Percentiles rank a stretch among this genome's conserved stretches.
Evolutionary conservation across 805 yeast species (phyloP).

Genomic region (Starmerella geochares): DNA sequence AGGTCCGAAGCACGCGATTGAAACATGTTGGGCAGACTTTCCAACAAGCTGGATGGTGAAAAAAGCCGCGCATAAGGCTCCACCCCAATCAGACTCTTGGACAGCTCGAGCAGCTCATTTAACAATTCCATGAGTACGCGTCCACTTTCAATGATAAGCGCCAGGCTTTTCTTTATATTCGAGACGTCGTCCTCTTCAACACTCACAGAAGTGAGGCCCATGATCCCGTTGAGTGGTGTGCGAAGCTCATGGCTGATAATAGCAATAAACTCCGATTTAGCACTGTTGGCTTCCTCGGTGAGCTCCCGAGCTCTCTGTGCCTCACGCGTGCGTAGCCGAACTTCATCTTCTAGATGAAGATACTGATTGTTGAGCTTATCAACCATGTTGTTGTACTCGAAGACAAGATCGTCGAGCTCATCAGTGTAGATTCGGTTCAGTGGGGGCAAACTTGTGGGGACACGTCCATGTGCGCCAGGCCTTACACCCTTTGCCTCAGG

Average conservation of each 20-base stretch:
- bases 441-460: conserved; percentile 22
- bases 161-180: conserved; percentile 62
- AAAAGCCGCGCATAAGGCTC: conserved; percentile 76
- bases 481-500: neutral
- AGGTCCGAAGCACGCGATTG: conserved; percentile 46
- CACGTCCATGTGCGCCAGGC: conserved; percentile 9
- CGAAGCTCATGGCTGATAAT: conserved; percentile 88
- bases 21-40: conserved; percentile 77
- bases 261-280: conserved; percentile 87
- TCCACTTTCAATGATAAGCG: conserved; percentile 83
- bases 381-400: conserved; percentile 86
- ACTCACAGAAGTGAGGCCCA: conserved; percentile 93
- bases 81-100: conserved; percentile 76
- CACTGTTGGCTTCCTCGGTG: conserved; percentile 73
- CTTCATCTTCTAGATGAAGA: conserved; percentile 77
- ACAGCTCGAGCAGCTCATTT: conserved; percentile 82
- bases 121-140: conserved; percentile 77
- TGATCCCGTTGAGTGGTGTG: conserved; percentile 89
- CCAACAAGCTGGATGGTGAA: conserved; percentile 61
- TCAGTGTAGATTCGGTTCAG: conserved; percentile 36
- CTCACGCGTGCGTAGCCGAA: conserved; percentile 74
- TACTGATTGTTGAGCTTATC: conserved; percentile 81
- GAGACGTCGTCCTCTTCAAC: conserved; percentile 68
- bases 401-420: conserved; percentile 79
- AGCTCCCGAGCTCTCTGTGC: conserved; percentile 44